A percentile compares a stretch with the other conserved stretches of the same genome.
Conservation (phyloP, 106 monocot genomes). For the Dendrobium officinale region DNA sequence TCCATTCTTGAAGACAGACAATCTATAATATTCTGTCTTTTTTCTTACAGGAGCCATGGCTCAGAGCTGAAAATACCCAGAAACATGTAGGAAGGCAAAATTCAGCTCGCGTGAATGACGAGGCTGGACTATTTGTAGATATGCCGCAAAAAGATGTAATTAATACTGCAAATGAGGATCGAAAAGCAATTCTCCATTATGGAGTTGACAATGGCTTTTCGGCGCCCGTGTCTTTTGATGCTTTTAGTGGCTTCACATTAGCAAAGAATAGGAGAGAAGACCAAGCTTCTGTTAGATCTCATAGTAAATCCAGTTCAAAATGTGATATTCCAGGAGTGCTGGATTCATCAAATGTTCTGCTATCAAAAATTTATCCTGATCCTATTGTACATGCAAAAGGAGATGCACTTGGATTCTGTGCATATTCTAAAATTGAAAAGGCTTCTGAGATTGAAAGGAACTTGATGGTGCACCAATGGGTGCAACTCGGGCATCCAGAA, state of each 20-base stretch:
- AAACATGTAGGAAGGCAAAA: slow-evolving; percentile 10
- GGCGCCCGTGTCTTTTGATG: slow-evolving; percentile 15
- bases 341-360: neutral
- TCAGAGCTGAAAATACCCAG: slow-evolving; percentile 1
- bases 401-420: neutral
- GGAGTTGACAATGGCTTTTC: slow-evolving; percentile 15
- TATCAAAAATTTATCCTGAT: slow-evolving; percentile 3
- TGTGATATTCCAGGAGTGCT: neutral
- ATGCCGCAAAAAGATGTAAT: slow-evolving; percentile 22
- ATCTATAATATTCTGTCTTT: neutral
- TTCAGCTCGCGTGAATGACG: slow-evolving; percentile 9
- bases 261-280: slow-evolving; percentile 31
- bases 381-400: slow-evolving; percentile 9
- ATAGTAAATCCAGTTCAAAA: slow-evolving; percentile 9
- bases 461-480: slow-evolving; percentile 37
- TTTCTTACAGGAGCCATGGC: slow-evolving; percentile 24
- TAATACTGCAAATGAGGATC: slow-evolving; percentile 11
- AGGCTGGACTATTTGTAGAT: slow-evolving; percentile 35
- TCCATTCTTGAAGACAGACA: neutral
- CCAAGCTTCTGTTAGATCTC: slow-evolving; percentile 7
- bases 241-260: slow-evolving; percentile 33
- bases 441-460: slow-evolving; percentile 19
- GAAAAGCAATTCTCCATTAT: slow-evolving; percentile 11
- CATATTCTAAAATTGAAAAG: slow-evolving; percentile 1
- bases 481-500: slow-evolving; percentile 18